Percentiles rank a stretch among this genome's conserved stretches.
Conservation (phyloP, 306 rosid species). For the Lupinus albus region DNA sequence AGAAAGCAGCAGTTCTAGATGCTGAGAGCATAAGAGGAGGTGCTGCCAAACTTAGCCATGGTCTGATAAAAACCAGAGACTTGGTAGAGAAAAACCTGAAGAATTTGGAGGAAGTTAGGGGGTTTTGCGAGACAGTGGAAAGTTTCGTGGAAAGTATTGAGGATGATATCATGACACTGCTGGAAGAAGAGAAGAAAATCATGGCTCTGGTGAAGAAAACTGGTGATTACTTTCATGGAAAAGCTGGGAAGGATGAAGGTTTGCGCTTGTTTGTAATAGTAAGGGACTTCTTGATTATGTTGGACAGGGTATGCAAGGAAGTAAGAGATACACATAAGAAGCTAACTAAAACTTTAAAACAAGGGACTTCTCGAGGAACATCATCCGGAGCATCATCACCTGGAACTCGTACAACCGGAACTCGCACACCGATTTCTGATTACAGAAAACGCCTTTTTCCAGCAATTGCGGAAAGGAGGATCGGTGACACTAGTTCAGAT, state of each 20-base stretch:
- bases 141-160: slow-evolving; percentile 73
- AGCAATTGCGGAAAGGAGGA: slow-evolving; percentile 68
- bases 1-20: slow-evolving; percentile 74
- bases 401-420: slow-evolving; percentile 47
- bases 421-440: slow-evolving; percentile 54
- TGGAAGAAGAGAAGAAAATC: slow-evolving; percentile 82
- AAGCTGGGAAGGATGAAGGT: slow-evolving; percentile 80
- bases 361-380: slow-evolving; percentile 46
- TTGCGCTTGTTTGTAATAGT: slow-evolving; percentile 69
- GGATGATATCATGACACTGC: slow-evolving; percentile 54
- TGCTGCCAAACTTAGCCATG: slow-evolving; percentile 62
- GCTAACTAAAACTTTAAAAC: slow-evolving; percentile 46
- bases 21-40: slow-evolving; percentile 80
- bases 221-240: slow-evolving; percentile 93
- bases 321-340: slow-evolving; percentile 59
- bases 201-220: slow-evolving; percentile 87
- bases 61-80: slow-evolving; percentile 54
- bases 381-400: slow-evolving; percentile 56
- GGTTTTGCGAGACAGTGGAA: slow-evolving; percentile 56
- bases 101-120: slow-evolving; percentile 51
- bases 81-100: slow-evolving; percentile 58
- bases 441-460: slow-evolving; percentile 69
- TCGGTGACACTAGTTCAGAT: slow-evolving; percentile 71
- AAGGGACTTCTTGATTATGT: slow-evolving; percentile 79
- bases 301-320: slow-evolving; percentile 78